Conservation (phyloP, 2,329 filamentous ascomycete species). For the Alternaria consortialis region DNA sequence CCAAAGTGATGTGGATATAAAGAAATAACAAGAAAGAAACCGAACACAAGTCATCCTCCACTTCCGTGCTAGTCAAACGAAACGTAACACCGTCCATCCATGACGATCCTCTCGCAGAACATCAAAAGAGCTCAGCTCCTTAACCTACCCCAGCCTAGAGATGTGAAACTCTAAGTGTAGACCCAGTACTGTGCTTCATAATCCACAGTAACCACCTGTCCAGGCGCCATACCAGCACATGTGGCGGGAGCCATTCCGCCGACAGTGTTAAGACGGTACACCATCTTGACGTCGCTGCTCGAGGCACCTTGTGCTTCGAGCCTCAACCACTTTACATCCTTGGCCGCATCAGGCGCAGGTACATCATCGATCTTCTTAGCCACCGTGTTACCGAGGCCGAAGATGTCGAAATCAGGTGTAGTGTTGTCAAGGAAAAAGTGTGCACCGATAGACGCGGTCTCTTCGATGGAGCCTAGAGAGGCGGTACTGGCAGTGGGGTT, state of each 20-base stretch:
- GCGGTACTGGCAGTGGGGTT: constrained; percentile 31
- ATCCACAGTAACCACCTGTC: constrained; percentile 72
- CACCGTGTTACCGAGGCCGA: constrained; percentile 70
- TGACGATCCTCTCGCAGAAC: background rate
- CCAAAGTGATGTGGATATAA: background rate
- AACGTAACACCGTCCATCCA: background rate
- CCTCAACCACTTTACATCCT: constrained; percentile 80
- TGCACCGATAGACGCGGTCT: constrained; percentile 62
- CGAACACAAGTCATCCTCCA: background rate
- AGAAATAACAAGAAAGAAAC: background rate
- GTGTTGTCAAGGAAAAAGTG: constrained; percentile 80
- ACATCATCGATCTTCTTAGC: constrained; percentile 70
- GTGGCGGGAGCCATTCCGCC: constrained; percentile 78
- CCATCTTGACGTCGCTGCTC: constrained; percentile 65
- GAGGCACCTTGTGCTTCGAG: constrained; percentile 61
- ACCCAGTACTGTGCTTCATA: constrained; percentile 85
- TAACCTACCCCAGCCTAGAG: background rate
- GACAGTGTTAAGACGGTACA: constrained; percentile 85
- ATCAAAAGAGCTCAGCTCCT: background rate
- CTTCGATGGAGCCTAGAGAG: constrained; percentile 36
- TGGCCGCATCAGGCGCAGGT: constrained; percentile 67
- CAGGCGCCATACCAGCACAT: constrained; percentile 63
- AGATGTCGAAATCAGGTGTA: constrained; percentile 84
- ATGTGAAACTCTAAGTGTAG: constrained; percentile 40
- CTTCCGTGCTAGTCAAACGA: background rate